Evolutionary conservation across 495 filamentous ascomycete species (phyloP).

Genomic region (Wilcoxina mikolae): DNA sequence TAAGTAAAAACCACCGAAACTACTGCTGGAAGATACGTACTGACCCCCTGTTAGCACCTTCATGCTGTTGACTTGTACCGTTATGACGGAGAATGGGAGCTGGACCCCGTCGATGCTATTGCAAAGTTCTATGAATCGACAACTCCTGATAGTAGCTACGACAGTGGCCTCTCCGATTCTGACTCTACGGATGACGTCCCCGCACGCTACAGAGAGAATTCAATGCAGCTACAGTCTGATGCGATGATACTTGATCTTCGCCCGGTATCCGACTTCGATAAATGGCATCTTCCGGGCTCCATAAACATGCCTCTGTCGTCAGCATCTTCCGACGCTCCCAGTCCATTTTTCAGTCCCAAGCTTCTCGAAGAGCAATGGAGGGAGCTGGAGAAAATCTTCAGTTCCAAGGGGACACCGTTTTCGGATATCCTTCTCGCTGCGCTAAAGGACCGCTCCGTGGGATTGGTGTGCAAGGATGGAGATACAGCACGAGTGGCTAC

Average conservation of each 20-base stretch:
- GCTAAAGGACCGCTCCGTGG: constrained; percentile 30
- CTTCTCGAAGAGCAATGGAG: constrained; percentile 36
- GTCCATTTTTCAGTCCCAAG: constrained; percentile 35
- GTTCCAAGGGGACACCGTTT: constrained; percentile 15
- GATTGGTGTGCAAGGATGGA: constrained; percentile 41
- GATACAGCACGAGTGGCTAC: constrained; percentile 41
- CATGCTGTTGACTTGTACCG: constrained; percentile 39
- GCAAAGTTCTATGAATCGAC: constrained; percentile 5
- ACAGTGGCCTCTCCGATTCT: constrained; percentile 25
- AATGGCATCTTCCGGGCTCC: constrained; percentile 35
- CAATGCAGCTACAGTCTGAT: constrained; percentile 12
- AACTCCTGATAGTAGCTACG: neutral
- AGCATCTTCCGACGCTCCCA: constrained; percentile 11
- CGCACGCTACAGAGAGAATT: constrained; percentile 13
- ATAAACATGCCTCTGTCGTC: constrained; percentile 36
- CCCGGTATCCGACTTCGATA: constrained; percentile 31
- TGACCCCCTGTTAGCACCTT: constrained; percentile 31
- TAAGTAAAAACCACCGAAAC: constrained; percentile 18
- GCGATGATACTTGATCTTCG: constrained; percentile 34
- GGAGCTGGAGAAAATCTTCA: constrained; percentile 34
- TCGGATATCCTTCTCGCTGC: constrained; percentile 18
- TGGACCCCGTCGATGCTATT: constrained; percentile 17
- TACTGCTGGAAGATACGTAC: neutral
- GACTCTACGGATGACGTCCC: constrained; percentile 31
- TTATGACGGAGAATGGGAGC: constrained; percentile 42